Evolutionary conservation across 768 basidiomycete genomes (phyloP).

Genomic region (Botryobasidium botryosum): DNA sequence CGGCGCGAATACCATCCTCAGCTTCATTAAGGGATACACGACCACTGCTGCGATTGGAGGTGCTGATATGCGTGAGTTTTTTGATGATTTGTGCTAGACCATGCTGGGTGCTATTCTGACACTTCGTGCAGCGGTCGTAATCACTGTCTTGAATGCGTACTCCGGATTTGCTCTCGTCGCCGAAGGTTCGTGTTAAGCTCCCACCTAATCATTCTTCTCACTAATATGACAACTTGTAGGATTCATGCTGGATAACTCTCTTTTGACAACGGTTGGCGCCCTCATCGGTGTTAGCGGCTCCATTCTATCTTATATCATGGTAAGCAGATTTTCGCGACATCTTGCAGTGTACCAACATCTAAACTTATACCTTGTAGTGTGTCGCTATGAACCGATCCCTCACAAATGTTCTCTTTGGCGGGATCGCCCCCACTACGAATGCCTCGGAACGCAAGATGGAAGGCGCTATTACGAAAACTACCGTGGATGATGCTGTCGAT

Average conservation of each 20-base stretch:
- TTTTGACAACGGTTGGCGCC: constrained; percentile 69
- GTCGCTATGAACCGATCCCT: constrained; percentile 84
- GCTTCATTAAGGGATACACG: constrained; percentile 74
- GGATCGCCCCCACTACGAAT: constrained; percentile 40
- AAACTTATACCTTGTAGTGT: constrained; percentile 33
- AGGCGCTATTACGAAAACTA: constrained; percentile 61
- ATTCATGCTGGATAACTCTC: constrained; percentile 78
- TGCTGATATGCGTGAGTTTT: constrained; percentile 72
- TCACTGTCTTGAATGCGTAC: constrained; percentile 81
- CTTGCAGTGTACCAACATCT: constrained; percentile 1
- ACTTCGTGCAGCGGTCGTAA: constrained; percentile 51
- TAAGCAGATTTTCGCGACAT: constrained; percentile 19
- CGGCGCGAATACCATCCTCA: constrained; percentile 51
- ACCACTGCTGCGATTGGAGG: constrained; percentile 86
- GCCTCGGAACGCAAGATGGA: constrained; percentile 49
- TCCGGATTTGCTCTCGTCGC: constrained; percentile 84
- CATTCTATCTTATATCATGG: constrained; percentile 88
- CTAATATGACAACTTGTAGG: constrained; percentile 16
- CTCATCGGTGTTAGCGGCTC: constrained; percentile 83
- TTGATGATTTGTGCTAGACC: neutral
- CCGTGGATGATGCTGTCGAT: constrained; percentile 67
- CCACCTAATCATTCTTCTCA: too few species aligned
- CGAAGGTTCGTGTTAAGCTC: constrained; percentile 37
- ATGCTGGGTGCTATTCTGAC: neutral
- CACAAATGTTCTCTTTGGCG: constrained; percentile 75